A percentile compares a stretch with the other conserved stretches of the same genome.
Evolutionary conservation across 805 yeast genomes (phyloP).

Genomic region (Metschnikowia vanudenii): DNA sequence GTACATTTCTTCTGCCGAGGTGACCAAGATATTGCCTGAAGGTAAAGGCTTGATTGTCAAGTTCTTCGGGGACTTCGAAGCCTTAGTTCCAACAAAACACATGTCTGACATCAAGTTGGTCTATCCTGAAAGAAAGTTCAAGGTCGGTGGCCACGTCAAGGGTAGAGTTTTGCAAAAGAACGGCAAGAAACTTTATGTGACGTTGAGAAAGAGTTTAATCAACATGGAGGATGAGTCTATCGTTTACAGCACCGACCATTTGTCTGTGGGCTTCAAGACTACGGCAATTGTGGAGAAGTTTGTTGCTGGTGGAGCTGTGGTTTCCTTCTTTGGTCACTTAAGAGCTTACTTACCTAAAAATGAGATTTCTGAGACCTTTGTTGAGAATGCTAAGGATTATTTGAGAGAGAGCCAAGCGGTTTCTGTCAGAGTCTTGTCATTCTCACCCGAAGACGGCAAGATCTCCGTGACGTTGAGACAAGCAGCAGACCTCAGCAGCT

Average conservation of each 20-base stretch:
- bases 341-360: conserved; percentile 80
- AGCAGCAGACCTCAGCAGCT: conserved; percentile 49
- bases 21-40: conserved; percentile 55
- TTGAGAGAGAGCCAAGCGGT: conserved; percentile 84
- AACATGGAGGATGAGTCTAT: conserved; percentile 58
- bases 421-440: conserved; percentile 57
- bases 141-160: conserved; percentile 75
- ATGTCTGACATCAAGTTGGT: conserved; percentile 80
- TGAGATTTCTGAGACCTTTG: conserved; percentile 89
- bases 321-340: conserved; percentile 76
- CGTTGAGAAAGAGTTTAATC: conserved; percentile 83
- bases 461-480: conserved; percentile 74
- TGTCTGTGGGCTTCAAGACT: conserved; percentile 49
- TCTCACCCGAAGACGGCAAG: conserved; percentile 52
- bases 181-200: conserved; percentile 53
- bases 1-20: conserved; percentile 49
- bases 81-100: conserved; percentile 69
- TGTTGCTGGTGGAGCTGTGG: conserved; percentile 73
- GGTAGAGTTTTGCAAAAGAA: conserved; percentile 64
- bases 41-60: conserved; percentile 64
- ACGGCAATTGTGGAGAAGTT: conserved; percentile 74
- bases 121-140: conserved; percentile 91
- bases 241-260: conserved; percentile 38
- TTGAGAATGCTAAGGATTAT: conserved; percentile 72
- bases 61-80: conserved; percentile 66